phyloP scores from a whole-genome alignment of 2,329 filamentous ascomycete genomes.

The Phyllosticta citriasiana region DNA sequence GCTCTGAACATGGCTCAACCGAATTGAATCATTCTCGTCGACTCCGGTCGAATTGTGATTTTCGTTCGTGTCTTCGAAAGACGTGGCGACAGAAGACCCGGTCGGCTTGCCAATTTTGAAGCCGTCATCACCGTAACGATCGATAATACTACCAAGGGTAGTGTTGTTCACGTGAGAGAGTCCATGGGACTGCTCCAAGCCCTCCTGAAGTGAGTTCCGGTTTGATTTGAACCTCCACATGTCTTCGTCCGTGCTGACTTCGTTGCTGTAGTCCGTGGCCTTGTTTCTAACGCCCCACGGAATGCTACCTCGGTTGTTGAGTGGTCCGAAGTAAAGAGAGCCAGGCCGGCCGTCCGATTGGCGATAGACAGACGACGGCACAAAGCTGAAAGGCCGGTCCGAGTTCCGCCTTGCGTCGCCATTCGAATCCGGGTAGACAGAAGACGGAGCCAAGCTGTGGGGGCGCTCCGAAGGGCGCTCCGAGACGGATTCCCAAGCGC shows the following conservation, averaged over 20 bases:
- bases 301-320: constrained; percentile 5
- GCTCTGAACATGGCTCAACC: neutral
- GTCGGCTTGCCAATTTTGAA: neutral
- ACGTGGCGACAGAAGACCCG: neutral
- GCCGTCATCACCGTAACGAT: constrained; percentile 1
- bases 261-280: constrained; percentile 10
- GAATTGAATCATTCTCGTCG: neutral
- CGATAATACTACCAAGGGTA: constrained; percentile 9
- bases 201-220: neutral
- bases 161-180: neutral
- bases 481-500: neutral
- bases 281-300: constrained; percentile 8
- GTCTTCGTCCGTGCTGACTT: neutral
- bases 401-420: neutral
- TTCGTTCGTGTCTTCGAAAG: neutral
- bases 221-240: neutral
- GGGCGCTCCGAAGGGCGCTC: neutral
- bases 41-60: neutral
- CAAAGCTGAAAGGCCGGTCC: neutral
- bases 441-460: neutral
- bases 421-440: neutral
- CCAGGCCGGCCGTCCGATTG: neutral
- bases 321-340: constrained; percentile 1
- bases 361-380: neutral
- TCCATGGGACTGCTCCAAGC: constrained; percentile 8